Conservation (phyloP, 2,329 filamentous ascomycete species). For the Dactylellina parvicollis region DNA sequence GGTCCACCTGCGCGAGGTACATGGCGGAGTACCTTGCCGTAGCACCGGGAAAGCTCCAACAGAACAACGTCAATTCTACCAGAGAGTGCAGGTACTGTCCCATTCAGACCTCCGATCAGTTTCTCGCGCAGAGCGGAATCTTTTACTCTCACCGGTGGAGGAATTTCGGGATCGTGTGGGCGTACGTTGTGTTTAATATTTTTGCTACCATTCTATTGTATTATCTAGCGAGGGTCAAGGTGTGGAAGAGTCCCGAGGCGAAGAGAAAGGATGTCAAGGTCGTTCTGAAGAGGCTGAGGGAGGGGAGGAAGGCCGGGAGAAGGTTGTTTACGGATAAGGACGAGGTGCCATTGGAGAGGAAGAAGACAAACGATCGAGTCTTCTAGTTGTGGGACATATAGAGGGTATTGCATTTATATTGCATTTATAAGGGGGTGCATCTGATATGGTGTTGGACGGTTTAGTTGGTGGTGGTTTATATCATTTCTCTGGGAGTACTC, state of each 20-base stretch:
- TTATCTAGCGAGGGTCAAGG: conserved; percentile 65
- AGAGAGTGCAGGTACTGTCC: conserved; percentile 78
- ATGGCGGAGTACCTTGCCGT: conserved; percentile 74
- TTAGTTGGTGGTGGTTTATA: too few species aligned
- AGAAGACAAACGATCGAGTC: conserved; percentile 42
- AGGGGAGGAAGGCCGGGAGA: conserved; percentile 19
- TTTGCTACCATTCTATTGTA: conserved; percentile 68
- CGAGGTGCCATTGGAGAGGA: conserved; percentile 39
- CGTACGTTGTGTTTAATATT: conserved; percentile 70
- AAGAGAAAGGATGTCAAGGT: conserved; percentile 35
- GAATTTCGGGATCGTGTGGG: conserved; percentile 73
- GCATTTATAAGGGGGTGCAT: too few species aligned
- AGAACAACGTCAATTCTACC: conserved; percentile 66
- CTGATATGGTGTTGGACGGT: too few species aligned
- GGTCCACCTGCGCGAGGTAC: conserved; percentile 77
- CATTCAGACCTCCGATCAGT: conserved; percentile 66
- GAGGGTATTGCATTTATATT: background rate
- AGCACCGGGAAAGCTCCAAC: conserved; percentile 76
- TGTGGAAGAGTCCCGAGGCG: conserved; percentile 42
- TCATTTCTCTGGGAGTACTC: too few species aligned
- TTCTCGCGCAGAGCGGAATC: conserved; percentile 65
- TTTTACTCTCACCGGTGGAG: conserved; percentile 72
- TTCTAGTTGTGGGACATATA: conserved; percentile 9
- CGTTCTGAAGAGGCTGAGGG: conserved; percentile 26
- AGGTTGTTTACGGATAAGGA: conserved; percentile 44